Percentiles rank a stretch among this genome's conserved stretches.
phyloP scores from a whole-genome alignment of 1,284 basidiomycete species.

The Entoloma clypeatum region DNA sequence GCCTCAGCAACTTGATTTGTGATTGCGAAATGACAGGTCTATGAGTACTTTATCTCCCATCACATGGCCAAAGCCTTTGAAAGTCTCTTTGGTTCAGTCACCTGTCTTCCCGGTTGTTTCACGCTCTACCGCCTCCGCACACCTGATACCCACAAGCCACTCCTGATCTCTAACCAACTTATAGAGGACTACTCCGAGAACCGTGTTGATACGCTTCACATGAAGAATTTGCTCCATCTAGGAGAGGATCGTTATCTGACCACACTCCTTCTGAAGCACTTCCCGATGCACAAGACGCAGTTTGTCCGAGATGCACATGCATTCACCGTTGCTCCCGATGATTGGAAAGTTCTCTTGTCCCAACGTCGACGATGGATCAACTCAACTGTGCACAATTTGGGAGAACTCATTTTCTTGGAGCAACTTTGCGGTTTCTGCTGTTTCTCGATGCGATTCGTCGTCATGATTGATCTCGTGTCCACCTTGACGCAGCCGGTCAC shows the following conservation, averaged over 20 bases:
- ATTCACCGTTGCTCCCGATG: slow-evolving; percentile 87
- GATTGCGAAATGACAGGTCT: slow-evolving; percentile 52
- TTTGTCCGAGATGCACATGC: slow-evolving; percentile 94
- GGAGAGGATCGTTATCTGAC: slow-evolving; percentile 99
- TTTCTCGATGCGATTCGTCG: slow-evolving; percentile 98
- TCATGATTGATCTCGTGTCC: slow-evolving; percentile 91
- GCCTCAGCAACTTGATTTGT: background rate
- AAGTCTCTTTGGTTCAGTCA: slow-evolving; percentile 94
- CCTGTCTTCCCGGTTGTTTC: slow-evolving; percentile 98
- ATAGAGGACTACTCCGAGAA: slow-evolving; percentile 95
- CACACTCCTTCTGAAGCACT: slow-evolving; percentile 92
- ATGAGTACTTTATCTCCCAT: slow-evolving; percentile 97
- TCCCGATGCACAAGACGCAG: slow-evolving; percentile 89
- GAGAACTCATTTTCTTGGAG: slow-evolving; percentile 88
- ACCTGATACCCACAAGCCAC: slow-evolving; percentile 88
- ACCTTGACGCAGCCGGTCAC: slow-evolving; percentile 90
- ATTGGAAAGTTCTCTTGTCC: slow-evolving; percentile 93
- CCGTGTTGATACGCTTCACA: slow-evolving; percentile 94
- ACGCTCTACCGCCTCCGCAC: slow-evolving; percentile 91
- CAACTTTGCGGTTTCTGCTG: slow-evolving; percentile 96
- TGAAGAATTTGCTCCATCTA: slow-evolving; percentile 94
- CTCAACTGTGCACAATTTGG: slow-evolving; percentile 96
- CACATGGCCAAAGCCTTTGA: slow-evolving; percentile 99
- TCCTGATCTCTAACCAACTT: slow-evolving; percentile 86
- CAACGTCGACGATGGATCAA: slow-evolving; percentile 99